A percentile compares a stretch with the other conserved stretches of the same genome.
These are phyloP conservation scores for Thelonectria blattea DNA, from an alignment of 2,329 filamentous ascomycete genomes.

Conservation along the genomic window DNA sequence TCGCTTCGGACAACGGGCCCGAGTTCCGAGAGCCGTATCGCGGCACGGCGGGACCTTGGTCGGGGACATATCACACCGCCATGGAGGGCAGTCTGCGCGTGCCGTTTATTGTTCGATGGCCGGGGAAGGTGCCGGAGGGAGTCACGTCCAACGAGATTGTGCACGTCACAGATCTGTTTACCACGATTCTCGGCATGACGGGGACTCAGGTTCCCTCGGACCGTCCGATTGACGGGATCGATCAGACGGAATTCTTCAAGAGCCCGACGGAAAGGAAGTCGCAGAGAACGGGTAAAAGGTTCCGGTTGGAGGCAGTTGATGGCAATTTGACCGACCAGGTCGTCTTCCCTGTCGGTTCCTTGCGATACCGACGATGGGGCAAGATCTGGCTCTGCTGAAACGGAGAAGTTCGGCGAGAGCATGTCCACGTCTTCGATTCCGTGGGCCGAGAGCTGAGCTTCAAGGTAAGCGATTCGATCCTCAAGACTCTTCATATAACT, in stretches of 20 bases:
- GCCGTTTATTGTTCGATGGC: slow-evolving; percentile 45
- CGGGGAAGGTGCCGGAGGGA: slow-evolving; percentile 35
- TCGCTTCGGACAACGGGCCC: slow-evolving; percentile 45
- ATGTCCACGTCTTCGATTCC: not conserved
- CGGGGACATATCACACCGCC: slow-evolving; percentile 44
- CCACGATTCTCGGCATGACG: slow-evolving; percentile 39
- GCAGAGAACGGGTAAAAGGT: slow-evolving; percentile 26
- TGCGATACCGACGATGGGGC: not conserved
- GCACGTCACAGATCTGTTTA: slow-evolving; percentile 43
- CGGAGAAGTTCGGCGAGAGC: not conserved
- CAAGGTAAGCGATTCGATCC: not conserved
- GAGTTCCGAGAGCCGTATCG: slow-evolving; percentile 42
- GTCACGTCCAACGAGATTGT: slow-evolving; percentile 41
- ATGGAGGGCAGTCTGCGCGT: slow-evolving; percentile 46
- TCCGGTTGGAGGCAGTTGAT: slow-evolving; percentile 5
- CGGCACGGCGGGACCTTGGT: slow-evolving; percentile 44
- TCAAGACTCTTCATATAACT: not conserved
- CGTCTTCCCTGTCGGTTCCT: not conserved
- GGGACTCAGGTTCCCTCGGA: slow-evolving; percentile 30
- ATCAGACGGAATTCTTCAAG: slow-evolving; percentile 38
- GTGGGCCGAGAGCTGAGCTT: not conserved
- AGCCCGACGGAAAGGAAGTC: slow-evolving; percentile 29
- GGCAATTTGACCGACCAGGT: slow-evolving; percentile 9
- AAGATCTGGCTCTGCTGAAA: not conserved
- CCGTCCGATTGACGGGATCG: slow-evolving; percentile 41